Percentiles rank a stretch among this genome's conserved stretches.
These are phyloP conservation scores for Colletotrichum chlorophyti DNA, from an alignment of 2,329 filamentous ascomycete species.

Conservation along the genomic window DNA sequence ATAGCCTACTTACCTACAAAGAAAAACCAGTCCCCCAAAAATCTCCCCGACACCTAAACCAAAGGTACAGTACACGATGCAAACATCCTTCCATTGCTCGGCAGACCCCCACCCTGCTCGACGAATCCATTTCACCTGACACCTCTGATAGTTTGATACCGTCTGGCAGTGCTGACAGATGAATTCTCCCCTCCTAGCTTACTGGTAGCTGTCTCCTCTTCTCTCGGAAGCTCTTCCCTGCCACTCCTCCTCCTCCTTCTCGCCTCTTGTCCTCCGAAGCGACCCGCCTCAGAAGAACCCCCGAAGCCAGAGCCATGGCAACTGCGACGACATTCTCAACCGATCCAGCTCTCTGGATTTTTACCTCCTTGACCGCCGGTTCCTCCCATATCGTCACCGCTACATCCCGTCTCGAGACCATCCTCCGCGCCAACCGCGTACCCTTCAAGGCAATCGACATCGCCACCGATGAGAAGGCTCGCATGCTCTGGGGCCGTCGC, in stretches of 20 bases:
- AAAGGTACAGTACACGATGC: slow-evolving; percentile 12
- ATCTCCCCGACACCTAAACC: slow-evolving; percentile 3
- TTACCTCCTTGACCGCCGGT: slow-evolving; percentile 93
- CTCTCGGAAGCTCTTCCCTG: slow-evolving; percentile 24
- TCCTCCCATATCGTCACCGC: slow-evolving; percentile 96
- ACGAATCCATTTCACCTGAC: neutral
- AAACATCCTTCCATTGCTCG: neutral
- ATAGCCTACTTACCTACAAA: slow-evolving; percentile 5
- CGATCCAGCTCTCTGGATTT: slow-evolving; percentile 85
- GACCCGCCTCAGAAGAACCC: slow-evolving; percentile 10
- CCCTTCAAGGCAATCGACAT: slow-evolving; percentile 93
- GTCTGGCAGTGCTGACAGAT: slow-evolving; percentile 7
- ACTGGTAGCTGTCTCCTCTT: slow-evolving; percentile 7
- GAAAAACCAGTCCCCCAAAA: slow-evolving; percentile 1
- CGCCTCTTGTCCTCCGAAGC: no score
- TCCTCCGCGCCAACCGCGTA: slow-evolving; percentile 92
- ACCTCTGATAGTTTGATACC: neutral
- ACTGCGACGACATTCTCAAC: slow-evolving; percentile 52
- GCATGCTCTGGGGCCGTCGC: slow-evolving; percentile 86
- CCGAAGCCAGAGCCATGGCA: slow-evolving; percentile 25
- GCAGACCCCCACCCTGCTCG: slow-evolving; percentile 3
- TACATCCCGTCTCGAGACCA: slow-evolving; percentile 93
- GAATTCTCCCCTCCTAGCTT: slow-evolving; percentile 12
- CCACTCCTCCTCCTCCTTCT: slow-evolving; percentile 11
- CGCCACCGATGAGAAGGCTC: slow-evolving; percentile 86